These are phyloP conservation scores for Wallacemonas sp. DNA, from an alignment of 208 protist species.

Conservation along the genomic window DNA sequence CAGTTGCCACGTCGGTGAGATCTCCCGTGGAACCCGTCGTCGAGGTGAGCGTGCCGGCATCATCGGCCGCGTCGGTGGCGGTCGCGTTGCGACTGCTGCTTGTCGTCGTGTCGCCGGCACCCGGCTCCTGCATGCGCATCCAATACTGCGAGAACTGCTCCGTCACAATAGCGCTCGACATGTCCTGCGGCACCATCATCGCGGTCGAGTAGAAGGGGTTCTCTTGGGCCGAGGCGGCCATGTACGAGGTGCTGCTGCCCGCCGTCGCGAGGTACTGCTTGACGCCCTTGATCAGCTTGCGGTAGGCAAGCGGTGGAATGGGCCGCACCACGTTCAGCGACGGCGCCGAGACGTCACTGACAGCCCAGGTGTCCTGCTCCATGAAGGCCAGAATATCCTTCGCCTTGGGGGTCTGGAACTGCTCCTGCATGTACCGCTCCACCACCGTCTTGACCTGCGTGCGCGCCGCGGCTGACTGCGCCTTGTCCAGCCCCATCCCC, in stretches of 20 bases:
- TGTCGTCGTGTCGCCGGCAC: neutral
- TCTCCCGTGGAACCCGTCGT: neutral
- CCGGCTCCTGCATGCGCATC: constrained; percentile 11
- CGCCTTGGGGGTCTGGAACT: constrained; percentile 61
- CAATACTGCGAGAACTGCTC: constrained; percentile 59
- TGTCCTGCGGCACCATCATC: constrained; percentile 71
- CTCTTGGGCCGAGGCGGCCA: constrained; percentile 18
- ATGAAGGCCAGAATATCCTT: constrained; percentile 64
- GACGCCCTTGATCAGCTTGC: constrained; percentile 45
- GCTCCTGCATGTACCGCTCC: constrained; percentile 38
- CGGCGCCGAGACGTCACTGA: constrained; percentile 43
- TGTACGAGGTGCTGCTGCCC: neutral
- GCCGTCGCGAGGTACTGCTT: constrained; percentile 45
- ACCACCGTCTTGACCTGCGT: constrained; percentile 49
- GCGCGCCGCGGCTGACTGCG: constrained; percentile 37
- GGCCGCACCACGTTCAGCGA: constrained; percentile 66
- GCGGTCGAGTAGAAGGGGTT: constrained; percentile 75
- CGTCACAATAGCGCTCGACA: constrained; percentile 44
- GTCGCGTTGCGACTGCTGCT: neutral
- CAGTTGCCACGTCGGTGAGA: neutral
- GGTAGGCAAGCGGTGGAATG: constrained; percentile 48
- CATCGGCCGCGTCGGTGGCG: neutral
- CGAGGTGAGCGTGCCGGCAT: neutral
- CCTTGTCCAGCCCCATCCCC: constrained; percentile 46
- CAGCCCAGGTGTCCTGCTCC: constrained; percentile 60